These are phyloP conservation scores for Talaromyces nanjingensis DNA, from an alignment of 495 filamentous ascomycete genomes.

Conservation along the genomic window DNA sequence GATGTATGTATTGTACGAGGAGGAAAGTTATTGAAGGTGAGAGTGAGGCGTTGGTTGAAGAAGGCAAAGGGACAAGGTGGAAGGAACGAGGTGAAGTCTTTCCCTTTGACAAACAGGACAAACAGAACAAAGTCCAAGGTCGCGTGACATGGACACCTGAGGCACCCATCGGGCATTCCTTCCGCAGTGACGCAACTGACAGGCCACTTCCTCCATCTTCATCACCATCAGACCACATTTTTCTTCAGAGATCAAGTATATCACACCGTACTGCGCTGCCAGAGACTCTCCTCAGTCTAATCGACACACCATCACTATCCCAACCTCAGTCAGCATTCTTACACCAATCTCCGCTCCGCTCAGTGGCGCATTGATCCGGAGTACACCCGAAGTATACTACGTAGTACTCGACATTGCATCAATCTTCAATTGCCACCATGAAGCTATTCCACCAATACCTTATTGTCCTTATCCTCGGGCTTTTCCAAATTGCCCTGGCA, in stretches of 20 bases:
- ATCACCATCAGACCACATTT: not conserved
- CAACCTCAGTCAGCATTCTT: not conserved
- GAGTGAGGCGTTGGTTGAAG: not conserved
- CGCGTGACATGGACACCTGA: conserved; percentile 7
- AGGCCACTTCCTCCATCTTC: not conserved
- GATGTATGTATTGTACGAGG: conserved; percentile 3
- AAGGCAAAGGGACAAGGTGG: not conserved
- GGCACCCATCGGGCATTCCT: not conserved
- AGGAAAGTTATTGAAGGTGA: not conserved
- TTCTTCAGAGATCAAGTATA: not conserved
- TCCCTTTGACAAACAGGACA: not conserved
- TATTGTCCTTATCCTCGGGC: conserved; percentile 40
- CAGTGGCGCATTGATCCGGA: not conserved
- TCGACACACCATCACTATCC: not conserved
- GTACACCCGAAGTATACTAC: not conserved
- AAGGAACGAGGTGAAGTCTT: not conserved
- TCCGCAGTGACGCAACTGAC: not conserved
- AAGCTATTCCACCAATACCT: conserved; percentile 43
- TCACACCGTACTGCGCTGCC: not conserved
- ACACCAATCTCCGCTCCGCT: not conserved
- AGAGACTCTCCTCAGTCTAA: not conserved
- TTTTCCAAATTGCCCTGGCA: conserved; percentile 49
- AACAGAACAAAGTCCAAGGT: not conserved
- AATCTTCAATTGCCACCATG: conserved; percentile 37
- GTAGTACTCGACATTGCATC: not conserved